These are phyloP conservation scores for Salisapilia sapeloensis DNA, from an alignment of 352 stramenopile genomes.

Conservation along the genomic window DNA sequence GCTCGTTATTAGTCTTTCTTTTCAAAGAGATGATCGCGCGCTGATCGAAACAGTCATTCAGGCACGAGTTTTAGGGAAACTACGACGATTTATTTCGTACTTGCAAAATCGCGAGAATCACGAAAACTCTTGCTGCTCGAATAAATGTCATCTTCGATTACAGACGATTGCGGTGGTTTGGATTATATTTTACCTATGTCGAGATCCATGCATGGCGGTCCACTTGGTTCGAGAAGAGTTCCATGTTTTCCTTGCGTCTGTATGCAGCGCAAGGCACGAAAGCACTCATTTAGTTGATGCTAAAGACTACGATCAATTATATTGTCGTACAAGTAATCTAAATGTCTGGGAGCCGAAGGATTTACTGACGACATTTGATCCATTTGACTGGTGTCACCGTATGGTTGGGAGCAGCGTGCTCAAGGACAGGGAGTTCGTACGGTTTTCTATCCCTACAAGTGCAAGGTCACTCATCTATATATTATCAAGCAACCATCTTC, in stretches of 20 bases:
- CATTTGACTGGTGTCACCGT: constrained; percentile 42
- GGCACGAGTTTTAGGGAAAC: constrained; percentile 14
- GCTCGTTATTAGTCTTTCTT: constrained; percentile 6
- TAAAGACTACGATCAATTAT: not conserved
- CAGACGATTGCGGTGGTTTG: constrained; percentile 9
- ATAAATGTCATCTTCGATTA: constrained; percentile 10
- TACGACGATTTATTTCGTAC: constrained; percentile 14
- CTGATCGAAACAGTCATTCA: constrained; percentile 13
- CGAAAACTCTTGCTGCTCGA: constrained; percentile 5
- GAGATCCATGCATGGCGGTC: constrained; percentile 9
- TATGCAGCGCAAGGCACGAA: constrained; percentile 7
- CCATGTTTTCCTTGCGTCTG: constrained; percentile 16
- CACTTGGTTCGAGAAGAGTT: constrained; percentile 21
- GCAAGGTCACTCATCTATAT: constrained; percentile 15
- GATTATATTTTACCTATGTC: constrained; percentile 22
- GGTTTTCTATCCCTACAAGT: constrained; percentile 24
- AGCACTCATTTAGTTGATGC: not conserved
- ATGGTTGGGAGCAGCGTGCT: constrained; percentile 9
- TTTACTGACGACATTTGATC: constrained; percentile 21
- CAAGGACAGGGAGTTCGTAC: constrained; percentile 5
- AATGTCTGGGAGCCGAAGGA: constrained; percentile 13
- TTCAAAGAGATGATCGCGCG: constrained; percentile 11
- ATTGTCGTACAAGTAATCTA: not conserved
- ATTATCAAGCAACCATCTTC: constrained; percentile 12
- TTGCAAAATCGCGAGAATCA: not conserved